These are phyloP conservation scores for Metarhizium robertsii DNA, from an alignment of 2,329 filamentous ascomycete genomes.

Conservation along the genomic window DNA sequence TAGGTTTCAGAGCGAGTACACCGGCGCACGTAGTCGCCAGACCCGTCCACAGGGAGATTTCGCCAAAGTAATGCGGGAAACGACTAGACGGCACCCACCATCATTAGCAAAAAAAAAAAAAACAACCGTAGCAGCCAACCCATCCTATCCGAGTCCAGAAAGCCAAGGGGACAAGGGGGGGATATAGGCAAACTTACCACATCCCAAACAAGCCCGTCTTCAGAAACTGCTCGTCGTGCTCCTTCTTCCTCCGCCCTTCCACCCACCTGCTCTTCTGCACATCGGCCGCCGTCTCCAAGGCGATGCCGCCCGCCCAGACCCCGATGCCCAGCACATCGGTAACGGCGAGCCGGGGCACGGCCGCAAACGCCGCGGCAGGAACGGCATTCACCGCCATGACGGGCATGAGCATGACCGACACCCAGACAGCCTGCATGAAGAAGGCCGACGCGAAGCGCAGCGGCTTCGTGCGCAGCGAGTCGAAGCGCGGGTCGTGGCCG, in stretches of 20 bases:
- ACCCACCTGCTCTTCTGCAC: constrained; percentile 55
- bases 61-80: constrained; percentile 67
- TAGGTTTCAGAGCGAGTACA: constrained; percentile 41
- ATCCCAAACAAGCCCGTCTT: constrained; percentile 53
- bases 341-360: constrained; percentile 35
- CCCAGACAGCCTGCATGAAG: constrained; percentile 55
- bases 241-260: constrained; percentile 51
- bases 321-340: constrained; percentile 48
- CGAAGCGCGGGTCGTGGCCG: constrained; percentile 46
- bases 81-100: constrained; percentile 21
- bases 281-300: constrained; percentile 53
- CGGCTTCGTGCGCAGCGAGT: constrained; percentile 27
- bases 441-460: constrained; percentile 27
- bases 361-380: constrained; percentile 39
- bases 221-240: constrained; percentile 58
- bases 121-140: neutral
- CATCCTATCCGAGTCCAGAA: neutral
- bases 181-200: constrained; percentile 22
- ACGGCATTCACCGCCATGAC: constrained; percentile 55
- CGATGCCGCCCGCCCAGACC: constrained; percentile 49
- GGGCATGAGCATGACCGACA: constrained; percentile 56
- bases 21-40: constrained; percentile 52
- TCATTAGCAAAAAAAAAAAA: neutral
- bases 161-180: neutral
- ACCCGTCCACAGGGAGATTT: constrained; percentile 59